A percentile compares a stretch with the other conserved stretches of the same genome.
These are phyloP conservation scores for Spinellus fusiger DNA, from an alignment of 192 early-diverging fungal species.

Conservation along the genomic window DNA sequence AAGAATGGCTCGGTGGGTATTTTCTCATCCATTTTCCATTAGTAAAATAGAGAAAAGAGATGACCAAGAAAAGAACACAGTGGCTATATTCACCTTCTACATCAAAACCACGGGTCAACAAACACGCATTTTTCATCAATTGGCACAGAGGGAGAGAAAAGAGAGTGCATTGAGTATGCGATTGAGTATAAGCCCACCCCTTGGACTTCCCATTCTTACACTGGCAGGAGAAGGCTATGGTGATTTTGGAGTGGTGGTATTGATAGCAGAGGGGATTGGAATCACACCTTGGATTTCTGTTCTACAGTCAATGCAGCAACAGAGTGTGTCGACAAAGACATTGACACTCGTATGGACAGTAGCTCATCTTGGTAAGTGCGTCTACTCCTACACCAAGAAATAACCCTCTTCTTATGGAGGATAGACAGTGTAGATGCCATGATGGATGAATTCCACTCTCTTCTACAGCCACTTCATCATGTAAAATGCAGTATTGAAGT, in stretches of 20 bases:
- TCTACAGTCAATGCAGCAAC: background rate
- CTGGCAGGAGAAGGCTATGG: background rate
- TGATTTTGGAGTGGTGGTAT: background rate
- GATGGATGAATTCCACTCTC: too few species aligned
- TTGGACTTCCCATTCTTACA: background rate
- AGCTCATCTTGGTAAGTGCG: background rate
- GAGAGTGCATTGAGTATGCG: background rate
- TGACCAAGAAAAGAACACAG: background rate
- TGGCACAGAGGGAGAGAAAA: background rate
- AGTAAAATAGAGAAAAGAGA: conserved; percentile 4
- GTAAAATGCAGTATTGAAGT: too few species aligned
- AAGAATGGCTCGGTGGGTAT: background rate
- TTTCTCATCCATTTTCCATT: conserved; percentile 21
- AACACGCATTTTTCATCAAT: conserved; percentile 1
- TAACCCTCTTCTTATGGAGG: background rate
- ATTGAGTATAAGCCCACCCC: conserved; percentile 6
- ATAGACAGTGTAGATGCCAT: too few species aligned
- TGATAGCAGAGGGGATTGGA: conserved; percentile 21
- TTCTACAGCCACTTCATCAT: too few species aligned
- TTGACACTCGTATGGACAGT: background rate
- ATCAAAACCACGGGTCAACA: conserved; percentile 11
- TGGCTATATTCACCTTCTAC: conserved; percentile 10
- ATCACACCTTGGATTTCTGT: conserved; percentile 24
- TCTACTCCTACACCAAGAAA: background rate
- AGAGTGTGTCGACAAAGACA: background rate